These are phyloP conservation scores for Colletotrichum ledebouriae DNA, from an alignment of 2,329 filamentous ascomycete species.

Conservation along the genomic window DNA sequence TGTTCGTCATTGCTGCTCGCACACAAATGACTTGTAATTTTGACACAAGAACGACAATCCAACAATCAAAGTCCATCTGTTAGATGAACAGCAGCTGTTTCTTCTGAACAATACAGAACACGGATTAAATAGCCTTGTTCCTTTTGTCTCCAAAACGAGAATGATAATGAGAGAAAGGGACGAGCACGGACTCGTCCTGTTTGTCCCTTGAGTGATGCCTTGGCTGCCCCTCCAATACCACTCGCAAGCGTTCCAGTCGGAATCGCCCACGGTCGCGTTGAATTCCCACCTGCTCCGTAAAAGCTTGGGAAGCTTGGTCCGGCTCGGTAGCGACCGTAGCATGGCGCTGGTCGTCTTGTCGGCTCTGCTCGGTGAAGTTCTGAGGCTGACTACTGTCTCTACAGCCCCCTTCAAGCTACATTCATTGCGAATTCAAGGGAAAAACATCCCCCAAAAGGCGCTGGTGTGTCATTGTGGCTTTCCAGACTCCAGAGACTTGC, in stretches of 20 bases:
- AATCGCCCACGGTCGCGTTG: neutral
- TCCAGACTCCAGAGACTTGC: neutral
- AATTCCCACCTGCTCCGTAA: neutral
- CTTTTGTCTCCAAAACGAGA: neutral
- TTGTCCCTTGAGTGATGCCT: slow-evolving; percentile 10
- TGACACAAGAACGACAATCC: slow-evolving; percentile 12
- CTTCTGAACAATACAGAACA: slow-evolving; percentile 7
- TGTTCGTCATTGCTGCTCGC: neutral
- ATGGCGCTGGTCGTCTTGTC: slow-evolving; percentile 17
- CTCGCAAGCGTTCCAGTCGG: slow-evolving; percentile 10
- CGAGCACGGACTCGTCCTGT: slow-evolving; percentile 28
- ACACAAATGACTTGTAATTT: slow-evolving; percentile 4
- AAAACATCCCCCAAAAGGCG: neutral
- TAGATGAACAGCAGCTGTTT: slow-evolving; percentile 17
- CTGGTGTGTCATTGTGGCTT: slow-evolving; percentile 9
- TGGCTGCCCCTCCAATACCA: slow-evolving; percentile 9
- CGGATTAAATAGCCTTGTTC: slow-evolving; percentile 11
- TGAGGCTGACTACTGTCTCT: neutral
- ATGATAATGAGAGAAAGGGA: neutral
- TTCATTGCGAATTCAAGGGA: neutral
- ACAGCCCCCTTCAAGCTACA: neutral
- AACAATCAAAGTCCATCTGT: neutral
- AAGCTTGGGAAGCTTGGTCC: slow-evolving; percentile 13
- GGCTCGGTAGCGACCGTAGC: neutral
- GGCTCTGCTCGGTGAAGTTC: neutral